A percentile compares a stretch with the other conserved stretches of the same genome.
Conservation (phyloP, 2,329 filamentous ascomycete genomes). For the Alternaria rosae region DNA sequence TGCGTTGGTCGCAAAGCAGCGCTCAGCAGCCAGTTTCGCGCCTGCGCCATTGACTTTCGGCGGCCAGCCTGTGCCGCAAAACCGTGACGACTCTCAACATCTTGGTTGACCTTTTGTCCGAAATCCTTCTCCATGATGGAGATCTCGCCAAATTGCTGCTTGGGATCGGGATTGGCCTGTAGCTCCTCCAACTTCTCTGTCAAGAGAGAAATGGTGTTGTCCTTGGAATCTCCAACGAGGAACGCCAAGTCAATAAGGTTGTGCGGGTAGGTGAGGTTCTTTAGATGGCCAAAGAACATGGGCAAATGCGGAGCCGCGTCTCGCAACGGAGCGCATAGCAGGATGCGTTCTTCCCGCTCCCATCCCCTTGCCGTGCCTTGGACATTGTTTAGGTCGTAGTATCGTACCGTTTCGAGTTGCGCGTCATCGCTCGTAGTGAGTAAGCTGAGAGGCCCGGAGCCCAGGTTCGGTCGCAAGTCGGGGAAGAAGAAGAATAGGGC, state of each 20-base stretch:
- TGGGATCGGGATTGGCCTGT: conserved; percentile 79
- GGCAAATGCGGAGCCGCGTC: conserved; percentile 90
- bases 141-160: conserved; percentile 90
- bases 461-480: conserved; percentile 70
- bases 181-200: conserved; percentile 77
- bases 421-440: conserved; percentile 72
- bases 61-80: conserved; percentile 94
- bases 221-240: conserved; percentile 95
- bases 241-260: conserved; percentile 96
- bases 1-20: conserved; percentile 92
- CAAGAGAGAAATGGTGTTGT: conserved; percentile 81
- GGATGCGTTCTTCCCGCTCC: conserved; percentile 94
- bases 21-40: conserved; percentile 94
- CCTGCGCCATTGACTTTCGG: conserved; percentile 97
- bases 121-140: conserved; percentile 99
- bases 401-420: conserved; percentile 92
- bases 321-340: conserved; percentile 91
- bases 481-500: conserved; percentile 77
- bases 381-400: conserved; percentile 93
- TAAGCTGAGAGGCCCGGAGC: conserved; percentile 72
- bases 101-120: conserved; percentile 95
- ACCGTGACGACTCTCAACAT: conserved; percentile 95
- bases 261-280: conserved; percentile 96
- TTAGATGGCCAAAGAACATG: conserved; percentile 99
- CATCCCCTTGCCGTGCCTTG: conserved; percentile 91